phyloP scores from a whole-genome alignment of 768 basidiomycete species.

The Russula sp. region DNA sequence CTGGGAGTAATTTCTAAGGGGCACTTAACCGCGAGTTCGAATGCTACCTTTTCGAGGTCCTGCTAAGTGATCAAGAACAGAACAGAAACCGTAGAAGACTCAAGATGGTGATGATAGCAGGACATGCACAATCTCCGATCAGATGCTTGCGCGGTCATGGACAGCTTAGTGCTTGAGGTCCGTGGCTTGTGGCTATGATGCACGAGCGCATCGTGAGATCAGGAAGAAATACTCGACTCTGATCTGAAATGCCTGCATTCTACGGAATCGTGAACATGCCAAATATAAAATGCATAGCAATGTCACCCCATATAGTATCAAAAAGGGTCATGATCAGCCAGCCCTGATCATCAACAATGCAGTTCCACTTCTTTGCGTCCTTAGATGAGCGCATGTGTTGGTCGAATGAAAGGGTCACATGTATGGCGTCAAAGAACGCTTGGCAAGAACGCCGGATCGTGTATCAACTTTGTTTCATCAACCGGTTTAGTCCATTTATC shows the following conservation, averaged over 20 bases:
- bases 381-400: not conserved
- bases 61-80: no score
- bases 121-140: no score
- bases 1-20: no score
- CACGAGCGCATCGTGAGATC: not conserved
- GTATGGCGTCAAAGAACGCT: constrained; percentile 27
- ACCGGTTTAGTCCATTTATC: constrained; percentile 36
- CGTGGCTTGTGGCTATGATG: no score
- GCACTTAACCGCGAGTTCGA: no score
- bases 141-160: no score
- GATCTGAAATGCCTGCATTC: not conserved
- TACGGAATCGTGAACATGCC: not conserved
- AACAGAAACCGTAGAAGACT: no score
- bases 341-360: not conserved
- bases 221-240: not conserved
- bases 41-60: no score
- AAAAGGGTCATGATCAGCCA: not conserved
- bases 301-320: not conserved
- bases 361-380: not conserved
- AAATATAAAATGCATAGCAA: not conserved
- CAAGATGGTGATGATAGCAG: no score
- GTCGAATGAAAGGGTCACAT: not conserved
- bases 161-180: no score
- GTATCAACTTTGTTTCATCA: constrained; percentile 27
- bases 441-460: constrained; percentile 27